Base-by-base conservation (phyloP, 1,284 basidiomycete species). In the Boletus nobilissimus region DNA sequence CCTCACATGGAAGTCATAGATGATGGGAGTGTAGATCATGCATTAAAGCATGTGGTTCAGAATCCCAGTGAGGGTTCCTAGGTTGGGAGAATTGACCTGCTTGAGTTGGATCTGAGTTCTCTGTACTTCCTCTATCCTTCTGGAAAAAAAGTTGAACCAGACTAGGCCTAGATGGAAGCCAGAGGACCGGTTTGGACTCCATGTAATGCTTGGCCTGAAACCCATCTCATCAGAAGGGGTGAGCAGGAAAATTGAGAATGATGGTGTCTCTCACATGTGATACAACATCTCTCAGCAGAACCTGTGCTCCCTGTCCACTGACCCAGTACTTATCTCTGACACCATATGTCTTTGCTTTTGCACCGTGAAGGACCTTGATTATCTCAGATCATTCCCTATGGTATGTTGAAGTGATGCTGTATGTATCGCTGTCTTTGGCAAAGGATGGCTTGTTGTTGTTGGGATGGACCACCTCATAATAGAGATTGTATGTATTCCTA, bases 381-480 rank as follows among this genome's bases (percentile, higher is more conserved):
- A 40, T 63, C 14, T 18, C 29, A 3, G 22, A 54, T n/a, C 78
- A 79, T 32, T 73, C 65, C 32, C n/a, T 63, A 26, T 62, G n/a
- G 22, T 71, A 77, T 19, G 2, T 39, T 1, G 19, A 1, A 24
- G 34, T 66, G 0, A 81, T 40, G 0, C 26, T n/a, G 26, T 82
- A 82, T 2, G 80, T 80, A 73, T 82, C 71, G 19, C 63, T 80
- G 46, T 82, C 75, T 22, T 43, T 57, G 1, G 24, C 29, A 66
- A 80, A 78, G 3, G 60, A 57, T 1, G 75, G 76, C 0, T 14
- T 46, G n/a, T 76, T 79, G 67, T 72, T 68, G 48, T 29, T 68
- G 3, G 77, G 54, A 3, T 39, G 9, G 1, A 82, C 26, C 0
- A 65, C 75, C n/a, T 80, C 57, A 46, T 79, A 81, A 3, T 64